Evolutionary conservation across 352 stramenopile species (phyloP).

Genomic region (Pythium sp.): DNA sequence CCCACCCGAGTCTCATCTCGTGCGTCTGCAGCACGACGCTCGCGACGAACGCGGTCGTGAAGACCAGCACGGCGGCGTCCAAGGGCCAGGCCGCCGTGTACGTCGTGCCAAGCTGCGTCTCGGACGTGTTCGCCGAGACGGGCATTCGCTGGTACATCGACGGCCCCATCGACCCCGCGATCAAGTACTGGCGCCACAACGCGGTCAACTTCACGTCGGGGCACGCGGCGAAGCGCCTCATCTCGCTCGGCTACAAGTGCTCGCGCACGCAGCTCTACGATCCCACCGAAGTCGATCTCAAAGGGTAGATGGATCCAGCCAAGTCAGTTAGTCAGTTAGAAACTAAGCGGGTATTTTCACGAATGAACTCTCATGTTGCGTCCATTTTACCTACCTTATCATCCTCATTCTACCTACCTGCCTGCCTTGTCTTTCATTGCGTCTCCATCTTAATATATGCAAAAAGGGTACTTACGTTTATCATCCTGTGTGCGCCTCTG

Average conservation of each 20-base stretch:
- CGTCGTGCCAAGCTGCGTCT: constrained; percentile 57
- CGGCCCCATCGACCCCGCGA: constrained; percentile 44
- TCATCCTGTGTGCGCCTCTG: not conserved
- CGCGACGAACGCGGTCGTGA: constrained; percentile 52
- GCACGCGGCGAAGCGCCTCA: constrained; percentile 58
- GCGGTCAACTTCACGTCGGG: constrained; percentile 41
- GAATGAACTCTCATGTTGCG: not conserved
- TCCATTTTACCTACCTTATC: not conserved
- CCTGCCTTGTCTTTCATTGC: not conserved
- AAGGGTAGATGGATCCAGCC: not conserved
- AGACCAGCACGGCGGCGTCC: constrained; percentile 25
- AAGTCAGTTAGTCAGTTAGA: not conserved
- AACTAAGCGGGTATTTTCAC: not conserved
- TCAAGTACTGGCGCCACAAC: constrained; percentile 61
- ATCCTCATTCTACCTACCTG: not conserved
- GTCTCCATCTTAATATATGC: not conserved
- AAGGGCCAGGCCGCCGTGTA: constrained; percentile 55
- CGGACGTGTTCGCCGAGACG: constrained; percentile 78
- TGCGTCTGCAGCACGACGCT: constrained; percentile 75
- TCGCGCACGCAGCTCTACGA: constrained; percentile 68
- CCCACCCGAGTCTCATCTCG: constrained; percentile 65
- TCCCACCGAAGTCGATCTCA: constrained; percentile 19
- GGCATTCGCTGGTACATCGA: constrained; percentile 83
- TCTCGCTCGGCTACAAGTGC: constrained; percentile 71
- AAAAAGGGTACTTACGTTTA: constrained; percentile 1